These are phyloP conservation scores for Globisporangium acanthophoron DNA, from an alignment of 352 stramenopile species.

Conservation along the genomic window DNA sequence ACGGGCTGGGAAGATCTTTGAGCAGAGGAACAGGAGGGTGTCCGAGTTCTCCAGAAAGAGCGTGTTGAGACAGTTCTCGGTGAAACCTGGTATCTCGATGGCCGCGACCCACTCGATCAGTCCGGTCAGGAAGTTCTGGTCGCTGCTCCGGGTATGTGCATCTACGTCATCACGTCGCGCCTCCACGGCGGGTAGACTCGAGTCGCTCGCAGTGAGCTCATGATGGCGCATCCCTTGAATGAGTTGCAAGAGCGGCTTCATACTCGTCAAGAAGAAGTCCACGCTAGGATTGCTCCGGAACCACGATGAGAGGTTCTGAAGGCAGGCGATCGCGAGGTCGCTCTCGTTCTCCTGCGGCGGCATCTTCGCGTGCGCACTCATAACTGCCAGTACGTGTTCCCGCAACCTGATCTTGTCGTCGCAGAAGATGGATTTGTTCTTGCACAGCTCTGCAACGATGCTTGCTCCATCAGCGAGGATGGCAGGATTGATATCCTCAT, in stretches of 20 bases:
- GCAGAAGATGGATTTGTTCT: constrained; percentile 22
- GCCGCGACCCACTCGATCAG: constrained; percentile 28
- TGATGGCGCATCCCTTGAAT: constrained; percentile 17
- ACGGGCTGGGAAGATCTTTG: constrained; percentile 13
- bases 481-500: not conserved
- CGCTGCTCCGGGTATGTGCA: not conserved
- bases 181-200: not conserved
- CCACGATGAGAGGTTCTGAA: constrained; percentile 24
- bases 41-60: constrained; percentile 28
- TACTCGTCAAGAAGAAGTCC: constrained; percentile 16
- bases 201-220: constrained; percentile 1
- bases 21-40: constrained; percentile 18
- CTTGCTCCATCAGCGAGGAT: constrained; percentile 13
- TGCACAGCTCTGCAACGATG: constrained; percentile 23
- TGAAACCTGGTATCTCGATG: constrained; percentile 20
- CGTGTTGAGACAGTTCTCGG: constrained; percentile 27
- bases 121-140: constrained; percentile 19
- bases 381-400: constrained; percentile 15
- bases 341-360: not conserved
- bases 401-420: constrained; percentile 8
- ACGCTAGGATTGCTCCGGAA: constrained; percentile 26
- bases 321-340: constrained; percentile 14
- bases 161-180: not conserved
- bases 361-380: constrained; percentile 5
- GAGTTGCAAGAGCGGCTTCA: constrained; percentile 13